Percentiles rank a stretch among this genome's conserved stretches.
phyloP scores from a whole-genome alignment of 345 rosid species.

The Salix caprea region DNA sequence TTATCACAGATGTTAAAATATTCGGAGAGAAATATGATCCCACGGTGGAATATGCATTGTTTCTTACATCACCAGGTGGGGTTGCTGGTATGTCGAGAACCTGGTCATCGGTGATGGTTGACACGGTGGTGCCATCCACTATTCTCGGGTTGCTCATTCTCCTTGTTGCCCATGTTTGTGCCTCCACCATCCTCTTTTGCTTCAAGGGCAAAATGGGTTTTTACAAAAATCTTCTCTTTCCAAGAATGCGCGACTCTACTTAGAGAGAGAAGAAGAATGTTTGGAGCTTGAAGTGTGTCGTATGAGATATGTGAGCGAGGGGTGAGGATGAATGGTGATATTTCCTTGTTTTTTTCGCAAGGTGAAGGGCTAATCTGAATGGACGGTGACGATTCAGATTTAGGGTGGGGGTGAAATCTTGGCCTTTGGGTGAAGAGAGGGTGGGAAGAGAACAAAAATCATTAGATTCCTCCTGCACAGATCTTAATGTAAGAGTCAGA shows the following conservation, averaged over 20 bases:
- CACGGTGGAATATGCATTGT: constrained; percentile 27
- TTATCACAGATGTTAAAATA: constrained; percentile 60
- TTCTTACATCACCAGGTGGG: constrained; percentile 67
- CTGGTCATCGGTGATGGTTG: constrained; percentile 28
- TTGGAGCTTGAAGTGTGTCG: neutral
- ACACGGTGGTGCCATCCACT: constrained; percentile 31
- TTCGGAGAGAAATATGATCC: constrained; percentile 53
- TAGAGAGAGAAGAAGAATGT: neutral
- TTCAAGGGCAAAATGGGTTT: constrained; percentile 19
- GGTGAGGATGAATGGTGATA: neutral
- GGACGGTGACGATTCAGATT: constrained; percentile 58
- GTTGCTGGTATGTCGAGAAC: constrained; percentile 79
- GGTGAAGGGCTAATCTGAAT: constrained; percentile 32
- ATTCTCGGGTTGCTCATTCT: constrained; percentile 90
- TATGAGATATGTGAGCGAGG: constrained; percentile 6
- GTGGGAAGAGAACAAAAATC: constrained; percentile 7
- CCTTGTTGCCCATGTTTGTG: constrained; percentile 98
- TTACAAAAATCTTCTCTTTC: neutral
- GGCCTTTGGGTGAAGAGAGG: constrained; percentile 45
- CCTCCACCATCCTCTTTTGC: constrained; percentile 68
- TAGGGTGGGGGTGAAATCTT: constrained; percentile 8
- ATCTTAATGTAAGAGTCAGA: constrained; percentile 14
- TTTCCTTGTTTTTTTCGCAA: neutral
- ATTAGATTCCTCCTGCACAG: constrained; percentile 21
- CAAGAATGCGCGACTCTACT: neutral